These are phyloP conservation scores for Laetiporus sulphureus DNA, from an alignment of 1,284 basidiomycete genomes.

Conservation along the genomic window DNA sequence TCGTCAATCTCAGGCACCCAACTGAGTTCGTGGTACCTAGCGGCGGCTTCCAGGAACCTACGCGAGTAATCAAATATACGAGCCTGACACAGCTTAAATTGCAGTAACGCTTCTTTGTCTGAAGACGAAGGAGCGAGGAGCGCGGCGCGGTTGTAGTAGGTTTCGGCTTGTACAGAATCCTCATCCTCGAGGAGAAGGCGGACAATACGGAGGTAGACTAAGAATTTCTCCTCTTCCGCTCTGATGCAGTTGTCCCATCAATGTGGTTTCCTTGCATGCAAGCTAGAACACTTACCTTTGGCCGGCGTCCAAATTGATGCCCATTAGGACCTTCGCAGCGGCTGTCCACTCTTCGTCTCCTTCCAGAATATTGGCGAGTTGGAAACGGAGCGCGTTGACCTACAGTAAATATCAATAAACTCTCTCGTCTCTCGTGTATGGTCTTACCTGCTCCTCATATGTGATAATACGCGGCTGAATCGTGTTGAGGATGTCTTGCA, in stretches of 20 bases:
- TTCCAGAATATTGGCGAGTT: conserved; percentile 87
- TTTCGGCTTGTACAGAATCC: conserved; percentile 90
- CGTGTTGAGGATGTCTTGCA: conserved; percentile 65
- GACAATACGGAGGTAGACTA: conserved; percentile 90
- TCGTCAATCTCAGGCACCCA: conserved; percentile 86
- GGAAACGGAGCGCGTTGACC: conserved; percentile 80
- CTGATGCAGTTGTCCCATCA: no score
- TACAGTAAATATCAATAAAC: conserved; percentile 28
- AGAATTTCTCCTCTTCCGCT: conserved; percentile 81
- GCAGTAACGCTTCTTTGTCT: conserved; percentile 72
- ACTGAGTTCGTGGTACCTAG: conserved; percentile 90
- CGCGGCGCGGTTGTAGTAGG: conserved; percentile 94
- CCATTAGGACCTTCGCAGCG: conserved; percentile 87
- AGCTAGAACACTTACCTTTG: conserved; percentile 75
- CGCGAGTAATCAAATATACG: conserved; percentile 88
- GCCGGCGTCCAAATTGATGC: conserved; percentile 88
- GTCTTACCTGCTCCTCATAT: conserved; percentile 88
- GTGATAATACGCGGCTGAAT: conserved; percentile 76
- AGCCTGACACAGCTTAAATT: conserved; percentile 88
- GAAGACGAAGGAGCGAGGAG: conserved; percentile 75
- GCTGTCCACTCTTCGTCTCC: conserved; percentile 88
- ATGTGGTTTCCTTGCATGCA: no score
- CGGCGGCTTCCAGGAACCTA: conserved; percentile 93
- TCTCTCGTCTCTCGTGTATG: conserved; percentile 2
- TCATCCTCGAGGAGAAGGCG: conserved; percentile 94